Percentiles rank a stretch among this genome's conserved stretches.
Evolutionary conservation across 2,329 filamentous ascomycete genomes (phyloP).

Genomic region (Botrytis squamosa): DNA sequence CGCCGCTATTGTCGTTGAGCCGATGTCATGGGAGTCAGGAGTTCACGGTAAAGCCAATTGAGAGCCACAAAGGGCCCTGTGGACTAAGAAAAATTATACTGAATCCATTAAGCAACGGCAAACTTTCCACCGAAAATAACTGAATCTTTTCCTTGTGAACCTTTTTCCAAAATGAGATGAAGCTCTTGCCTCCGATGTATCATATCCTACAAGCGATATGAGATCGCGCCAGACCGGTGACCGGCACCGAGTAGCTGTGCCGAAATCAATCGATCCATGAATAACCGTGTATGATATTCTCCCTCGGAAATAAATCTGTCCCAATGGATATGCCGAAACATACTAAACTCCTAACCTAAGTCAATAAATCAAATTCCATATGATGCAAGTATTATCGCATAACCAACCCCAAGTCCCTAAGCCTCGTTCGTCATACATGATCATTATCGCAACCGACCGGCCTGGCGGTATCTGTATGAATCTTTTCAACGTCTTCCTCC

Average conservation of each 20-base stretch:
- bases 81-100: neutral
- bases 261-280: neutral
- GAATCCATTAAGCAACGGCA: too few relatives aligned
- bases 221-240: neutral
- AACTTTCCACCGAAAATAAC: neutral
- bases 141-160: neutral
- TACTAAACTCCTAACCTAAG: neutral
- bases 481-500: neutral
- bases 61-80: neutral
- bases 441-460: neutral
- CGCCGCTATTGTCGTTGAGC: neutral
- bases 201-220: neutral
- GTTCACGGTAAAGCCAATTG: neutral
- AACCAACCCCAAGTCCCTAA: neutral
- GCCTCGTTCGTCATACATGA: neutral
- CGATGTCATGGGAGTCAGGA: neutral
- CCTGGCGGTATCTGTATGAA: neutral
- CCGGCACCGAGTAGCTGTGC: neutral
- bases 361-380: neutral
- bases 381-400: neutral
- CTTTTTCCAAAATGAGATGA: neutral
- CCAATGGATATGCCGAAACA: neutral
- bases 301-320: neutral
- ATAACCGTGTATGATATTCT: neutral
- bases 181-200: neutral